Conservation (phyloP, 371 early-diverging fungal genomes). For the Nematocida ironsii region DNA sequence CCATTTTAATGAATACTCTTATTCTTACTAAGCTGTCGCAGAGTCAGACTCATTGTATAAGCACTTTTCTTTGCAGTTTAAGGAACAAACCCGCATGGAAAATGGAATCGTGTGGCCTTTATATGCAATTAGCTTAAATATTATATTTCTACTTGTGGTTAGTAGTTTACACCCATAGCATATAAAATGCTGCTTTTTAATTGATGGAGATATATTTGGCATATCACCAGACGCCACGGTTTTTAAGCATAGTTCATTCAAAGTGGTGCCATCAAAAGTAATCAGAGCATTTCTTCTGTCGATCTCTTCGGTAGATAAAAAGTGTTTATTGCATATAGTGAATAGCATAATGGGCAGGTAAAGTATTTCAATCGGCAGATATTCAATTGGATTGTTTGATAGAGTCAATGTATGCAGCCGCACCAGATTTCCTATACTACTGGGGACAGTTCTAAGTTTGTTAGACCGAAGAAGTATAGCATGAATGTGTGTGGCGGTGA, state of each 20-base stretch:
- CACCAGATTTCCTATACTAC: slow-evolving; percentile 14
- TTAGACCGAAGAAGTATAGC: slow-evolving; percentile 47
- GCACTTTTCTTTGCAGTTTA: slow-evolving; percentile 34
- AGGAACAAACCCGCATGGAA: slow-evolving; percentile 24
- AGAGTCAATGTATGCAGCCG: slow-evolving; percentile 25
- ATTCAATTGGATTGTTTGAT: slow-evolving; percentile 52
- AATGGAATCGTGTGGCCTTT: slow-evolving; percentile 18
- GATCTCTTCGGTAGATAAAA: slow-evolving; percentile 27
- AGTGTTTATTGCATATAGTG: slow-evolving; percentile 29
- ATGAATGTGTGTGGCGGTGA: not conserved
- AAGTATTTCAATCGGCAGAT: slow-evolving; percentile 41
- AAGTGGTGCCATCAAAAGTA: not conserved
- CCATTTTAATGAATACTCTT: too few species aligned
- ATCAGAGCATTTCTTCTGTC: not conserved
- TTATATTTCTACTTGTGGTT: not conserved
- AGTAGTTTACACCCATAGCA: slow-evolving; percentile 25
- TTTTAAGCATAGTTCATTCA: slow-evolving; percentile 47
- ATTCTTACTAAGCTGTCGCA: too few species aligned
- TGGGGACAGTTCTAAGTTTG: slow-evolving; percentile 13
- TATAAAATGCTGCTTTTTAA: not conserved
- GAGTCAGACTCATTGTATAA: not conserved
- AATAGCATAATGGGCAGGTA: slow-evolving; percentile 6
- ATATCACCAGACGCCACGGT: not conserved
- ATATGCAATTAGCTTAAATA: slow-evolving; percentile 25
- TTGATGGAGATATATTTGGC: not conserved